These are phyloP conservation scores for Rhodotorula taiwanensis DNA, from an alignment of 768 basidiomycete species.

Conservation along the genomic window DNA sequence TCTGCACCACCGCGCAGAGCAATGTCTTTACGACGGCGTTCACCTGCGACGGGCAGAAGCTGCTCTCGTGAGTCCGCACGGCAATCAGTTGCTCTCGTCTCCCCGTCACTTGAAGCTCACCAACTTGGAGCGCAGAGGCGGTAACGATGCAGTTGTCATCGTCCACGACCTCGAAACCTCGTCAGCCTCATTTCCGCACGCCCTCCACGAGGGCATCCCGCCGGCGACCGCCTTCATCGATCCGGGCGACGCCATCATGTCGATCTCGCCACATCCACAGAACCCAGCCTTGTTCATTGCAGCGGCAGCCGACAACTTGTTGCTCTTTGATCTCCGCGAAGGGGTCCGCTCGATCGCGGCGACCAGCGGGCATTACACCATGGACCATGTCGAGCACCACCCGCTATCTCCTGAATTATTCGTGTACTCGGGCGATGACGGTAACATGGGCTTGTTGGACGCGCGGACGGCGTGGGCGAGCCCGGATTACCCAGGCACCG, in stretches of 20 bases:
- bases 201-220: background rate
- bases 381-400: constrained; percentile 20
- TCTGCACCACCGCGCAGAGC: background rate
- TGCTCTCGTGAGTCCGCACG: constrained; percentile 18
- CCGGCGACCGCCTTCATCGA: constrained; percentile 13
- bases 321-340: constrained; percentile 21
- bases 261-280: constrained; percentile 12
- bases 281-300: constrained; percentile 25
- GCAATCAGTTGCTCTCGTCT: background rate
- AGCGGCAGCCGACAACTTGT: constrained; percentile 24
- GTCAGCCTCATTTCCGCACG: background rate
- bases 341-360: background rate
- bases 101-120: background rate
- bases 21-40: constrained; percentile 31
- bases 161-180: constrained; percentile 31
- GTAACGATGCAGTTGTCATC: constrained; percentile 21
- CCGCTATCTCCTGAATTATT: constrained; percentile 22
- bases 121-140: background rate
- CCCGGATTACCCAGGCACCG: too few relatives aligned
- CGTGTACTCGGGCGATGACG: constrained; percentile 13
- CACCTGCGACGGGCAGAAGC: background rate
- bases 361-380: constrained; percentile 7
- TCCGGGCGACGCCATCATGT: constrained; percentile 22
- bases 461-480: constrained; percentile 22
- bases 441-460: constrained; percentile 13